Evolutionary conservation across 306 rosid genomes (phyloP).

Genomic region (Quercus robur): DNA sequence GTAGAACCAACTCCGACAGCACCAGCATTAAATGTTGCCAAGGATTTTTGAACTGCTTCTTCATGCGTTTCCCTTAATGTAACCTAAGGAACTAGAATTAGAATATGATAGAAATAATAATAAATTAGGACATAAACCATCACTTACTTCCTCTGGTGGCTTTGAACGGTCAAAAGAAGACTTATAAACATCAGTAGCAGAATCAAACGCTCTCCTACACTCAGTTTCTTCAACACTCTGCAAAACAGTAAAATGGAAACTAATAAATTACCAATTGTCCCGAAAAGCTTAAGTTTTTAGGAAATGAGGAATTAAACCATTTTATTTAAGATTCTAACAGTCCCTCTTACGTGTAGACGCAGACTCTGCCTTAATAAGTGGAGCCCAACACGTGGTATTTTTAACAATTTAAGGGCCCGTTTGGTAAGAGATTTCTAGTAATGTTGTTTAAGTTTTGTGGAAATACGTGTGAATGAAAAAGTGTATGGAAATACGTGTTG

Average conservation of each 20-base stretch:
- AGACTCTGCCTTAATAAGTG: no score
- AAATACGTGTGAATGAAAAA: no score
- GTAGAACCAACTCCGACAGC: conserved; percentile 88
- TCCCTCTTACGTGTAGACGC: no score
- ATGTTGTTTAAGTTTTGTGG: no score
- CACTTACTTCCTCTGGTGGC: conserved; percentile 89
- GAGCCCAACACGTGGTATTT: no score
- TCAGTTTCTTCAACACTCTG: conserved; percentile 97
- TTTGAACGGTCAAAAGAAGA: conserved; percentile 70
- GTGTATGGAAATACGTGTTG: no score
- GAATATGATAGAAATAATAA: conserved; percentile 14
- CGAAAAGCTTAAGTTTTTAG: no score
- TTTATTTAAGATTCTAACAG: no score
- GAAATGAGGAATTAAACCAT: no score
- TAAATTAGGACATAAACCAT: conserved; percentile 13
- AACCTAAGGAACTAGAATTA: conserved; percentile 46
- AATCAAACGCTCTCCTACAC: conserved; percentile 83
- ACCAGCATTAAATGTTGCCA: conserved; percentile 65
- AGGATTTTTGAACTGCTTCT: conserved; percentile 70
- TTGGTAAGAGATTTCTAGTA: no score
- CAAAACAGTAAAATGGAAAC: conserved; percentile 16
- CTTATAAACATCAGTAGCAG: conserved; percentile 70
- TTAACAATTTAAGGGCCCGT: no score
- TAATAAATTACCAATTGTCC: no score
- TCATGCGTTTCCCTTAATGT: conserved; percentile 90